These are phyloP conservation scores for Solanum etuberosum DNA, from an alignment of 257 asterid species.

Conservation along the genomic window DNA sequence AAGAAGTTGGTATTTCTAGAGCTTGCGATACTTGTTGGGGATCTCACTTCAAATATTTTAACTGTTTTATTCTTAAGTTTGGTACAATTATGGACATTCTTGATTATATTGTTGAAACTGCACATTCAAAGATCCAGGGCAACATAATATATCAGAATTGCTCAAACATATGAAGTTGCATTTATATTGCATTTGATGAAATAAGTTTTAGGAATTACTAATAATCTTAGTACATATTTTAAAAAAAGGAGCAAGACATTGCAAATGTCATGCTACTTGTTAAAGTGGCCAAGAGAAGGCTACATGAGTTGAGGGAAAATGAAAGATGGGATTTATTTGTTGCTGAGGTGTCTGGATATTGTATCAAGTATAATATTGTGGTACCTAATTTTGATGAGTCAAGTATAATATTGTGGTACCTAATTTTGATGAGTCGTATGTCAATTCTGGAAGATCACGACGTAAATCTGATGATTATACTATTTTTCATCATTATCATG, in stretches of 20 bases:
- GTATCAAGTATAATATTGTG: neutral
- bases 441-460: neutral
- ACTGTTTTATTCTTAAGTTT: too few species aligned
- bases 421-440: neutral
- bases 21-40: neutral
- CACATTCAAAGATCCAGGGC: neutral
- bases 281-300: neutral
- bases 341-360: too few species aligned
- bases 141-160: too few species aligned
- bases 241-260: too few species aligned
- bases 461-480: neutral
- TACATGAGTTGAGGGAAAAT: neutral
- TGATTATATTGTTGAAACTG: neutral
- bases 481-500: too few species aligned
- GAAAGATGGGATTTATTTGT: neutral
- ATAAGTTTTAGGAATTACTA: neutral
- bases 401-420: neutral
- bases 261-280: neutral
- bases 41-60: neutral
- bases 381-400: neutral
- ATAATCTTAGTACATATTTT: neutral
- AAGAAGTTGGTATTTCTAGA: neutral
- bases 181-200: neutral
- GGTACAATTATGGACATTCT: too few species aligned
- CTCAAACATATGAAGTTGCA: neutral